Evolutionary conservation across 2,329 filamentous ascomycete species (phyloP), one percentile per base, ranked within the genome.

Genomic region (Verticillium klebahnii): DNA sequence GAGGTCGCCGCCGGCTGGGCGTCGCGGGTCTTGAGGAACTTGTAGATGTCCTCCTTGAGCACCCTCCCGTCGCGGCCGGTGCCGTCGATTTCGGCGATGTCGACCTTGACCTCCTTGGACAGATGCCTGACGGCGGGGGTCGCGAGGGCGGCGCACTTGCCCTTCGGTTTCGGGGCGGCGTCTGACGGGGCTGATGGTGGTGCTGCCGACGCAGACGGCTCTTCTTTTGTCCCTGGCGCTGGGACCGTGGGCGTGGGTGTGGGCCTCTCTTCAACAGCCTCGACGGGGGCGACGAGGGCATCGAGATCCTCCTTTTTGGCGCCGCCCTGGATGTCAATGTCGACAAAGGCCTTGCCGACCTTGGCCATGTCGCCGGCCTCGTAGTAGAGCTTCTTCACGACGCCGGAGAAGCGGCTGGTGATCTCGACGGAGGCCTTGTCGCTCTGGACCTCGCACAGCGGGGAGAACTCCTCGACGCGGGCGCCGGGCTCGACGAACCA

Each of bases 401-500:
- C 90, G 25, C 95, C 95, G 62, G 93, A 88, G 75, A 97, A 99
- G 60, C 95, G 89, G 70, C 93, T 97, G 45, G 95, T 98, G 69
- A 99, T 99, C 83, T 98, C 85, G 25, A 89, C 86, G 1, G 87
- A 86, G 58, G 95, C 95, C 77, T 99, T 99, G 79, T 99, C 95
- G 70, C 93, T 97, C 75, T 98, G 95, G 55, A 99, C 96, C 79
- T 99, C 95, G 78, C 95, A 99, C 56, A 99, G 84, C 63, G 94
- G 95, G 69, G 96, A 95, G 84, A 97, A 99, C 80, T 99, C 94
- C 79, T 99, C 93, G 69, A 99, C 93, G 62, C 91, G 89, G 39
- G 95, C 95, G 62, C 93, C 94, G 58, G 96, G 93, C 77, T 97
- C 90, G 67, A 99, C 94, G 74, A 98, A 99, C 95, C 95, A 99